Evolutionary conservation across 306 rosid genomes (phyloP), one percentile per base, ranked within the genome.

Genomic region (Lupinus albus): DNA sequence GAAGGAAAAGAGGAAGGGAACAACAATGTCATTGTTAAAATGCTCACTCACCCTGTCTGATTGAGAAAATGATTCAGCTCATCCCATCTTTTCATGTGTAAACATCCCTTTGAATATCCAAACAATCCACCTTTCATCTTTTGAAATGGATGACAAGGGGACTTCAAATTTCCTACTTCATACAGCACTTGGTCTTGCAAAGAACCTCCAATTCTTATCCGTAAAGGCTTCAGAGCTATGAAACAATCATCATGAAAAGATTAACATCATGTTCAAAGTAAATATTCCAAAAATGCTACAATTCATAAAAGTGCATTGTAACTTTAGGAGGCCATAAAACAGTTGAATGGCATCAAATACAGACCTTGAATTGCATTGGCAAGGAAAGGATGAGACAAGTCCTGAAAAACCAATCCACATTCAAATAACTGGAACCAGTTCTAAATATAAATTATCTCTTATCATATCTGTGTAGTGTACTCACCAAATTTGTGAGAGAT

Each of bases 201-300:
- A 53, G 99, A 88, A 52, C 99, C 99, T 72, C 99, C 99, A 44
- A 90, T 55, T 84, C 99, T 84, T 81, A 93, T 83, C 85, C 97
- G 88, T 84, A 93, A 80, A 63, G 81, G 97, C 81, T 83, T 72
- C 79, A 93, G 76, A 71, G 95, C 98, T 93, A 84, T 61, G 84
- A 78, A 68, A 68, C 45, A 77, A 80, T 52, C 79, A 76, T 49
- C 50, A 41, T 65, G 6, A 17, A 68, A 87, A 77, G 42, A 64
- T 50, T 62, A 61, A 54, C 73, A 64, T 30, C 49, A 73, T 17
- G 44, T 42, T 68, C 61, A 20, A 28, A 38, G 47, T 54, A 53
- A 69, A 60, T 62, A 52, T 69, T 79, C 28, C 36, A 32, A 68
- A 59, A 49, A 14, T 39, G 59, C 45, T 51, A 28, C 59, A 6